Evolutionary conservation across 2,329 filamentous ascomycete species (phyloP), one percentile per base, ranked within the genome.

Genomic region (Hortaea sp.): DNA sequence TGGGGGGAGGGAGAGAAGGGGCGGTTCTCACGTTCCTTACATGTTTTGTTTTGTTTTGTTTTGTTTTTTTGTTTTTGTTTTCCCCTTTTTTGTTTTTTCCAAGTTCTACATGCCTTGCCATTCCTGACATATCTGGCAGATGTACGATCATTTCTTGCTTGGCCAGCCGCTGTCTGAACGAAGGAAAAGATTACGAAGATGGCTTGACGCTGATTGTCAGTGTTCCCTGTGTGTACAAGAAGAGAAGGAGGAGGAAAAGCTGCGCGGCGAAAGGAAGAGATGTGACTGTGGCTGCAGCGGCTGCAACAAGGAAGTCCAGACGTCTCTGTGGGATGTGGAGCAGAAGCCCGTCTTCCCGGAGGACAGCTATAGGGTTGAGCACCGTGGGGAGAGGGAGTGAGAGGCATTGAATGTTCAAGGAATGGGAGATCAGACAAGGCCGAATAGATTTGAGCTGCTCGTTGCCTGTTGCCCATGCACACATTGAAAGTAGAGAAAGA

Each of bases 181-280:
- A 32, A 31, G 58, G 10, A 29, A 42, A 10, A 42, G 46, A 29
- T 49, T 62, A 41, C 12, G 45, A 28, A 48, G 41, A 37, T 63
- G 60, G 60, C 38, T 63, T 20, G 52, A 59, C 34, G 52, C 44
- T 3, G 48, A 50, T 30, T 63, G 60, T 44, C 47, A 47, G 41
- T 63, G 60, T 38, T 43, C 37, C 31, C 53, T 54, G 32, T 63
- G 60, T 42, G 40, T 53, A 27, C 42, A 52, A n/a, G 60, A 62
- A 41, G 55, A 55, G 32, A 20, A 35, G 32, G 32, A 35, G n/a
- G 35, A 38, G 13, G 41, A 38, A 39, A 37, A 5, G 39, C n/a
- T 30, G 42, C 13, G 20, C 30, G 12, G 32, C 20, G n/a, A 12
- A 32, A 29, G 42, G 32, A 35, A n/a, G 7, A n/a, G 20, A 13